These are phyloP conservation scores for Pythium utonaiense DNA, from an alignment of 352 stramenopile genomes.

Conservation along the genomic window DNA sequence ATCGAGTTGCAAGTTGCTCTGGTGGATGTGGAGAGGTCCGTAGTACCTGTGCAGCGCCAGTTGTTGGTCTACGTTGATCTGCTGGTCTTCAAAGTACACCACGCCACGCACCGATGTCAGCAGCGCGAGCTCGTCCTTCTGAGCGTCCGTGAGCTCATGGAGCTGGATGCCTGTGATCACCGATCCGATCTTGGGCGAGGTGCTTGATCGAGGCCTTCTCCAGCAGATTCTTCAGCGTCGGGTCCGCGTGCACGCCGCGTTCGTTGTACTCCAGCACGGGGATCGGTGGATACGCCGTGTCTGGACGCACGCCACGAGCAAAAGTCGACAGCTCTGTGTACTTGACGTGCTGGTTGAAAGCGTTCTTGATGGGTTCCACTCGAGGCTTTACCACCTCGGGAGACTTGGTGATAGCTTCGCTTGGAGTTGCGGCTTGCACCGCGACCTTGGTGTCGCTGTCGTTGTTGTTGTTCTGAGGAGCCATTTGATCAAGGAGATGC, in stretches of 20 bases:
- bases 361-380: slow-evolving; percentile 21
- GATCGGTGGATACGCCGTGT: slow-evolving; percentile 29
- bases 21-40: slow-evolving; percentile 31
- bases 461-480: background rate
- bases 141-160: slow-evolving; percentile 28
- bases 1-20: slow-evolving; percentile 22
- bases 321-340: slow-evolving; percentile 16
- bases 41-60: slow-evolving; percentile 27
- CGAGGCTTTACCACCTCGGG: background rate
- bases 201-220: slow-evolving; percentile 18
- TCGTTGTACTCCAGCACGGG: slow-evolving; percentile 28
- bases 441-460: background rate
- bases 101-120: slow-evolving; percentile 11
- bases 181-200: slow-evolving; percentile 25
- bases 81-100: slow-evolving; percentile 16
- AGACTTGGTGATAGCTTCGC: background rate
- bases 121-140: slow-evolving; percentile 24
- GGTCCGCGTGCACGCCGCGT: slow-evolving; percentile 28
- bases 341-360: slow-evolving; percentile 13
- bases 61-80: slow-evolving; percentile 25
- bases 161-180: slow-evolving; percentile 29
- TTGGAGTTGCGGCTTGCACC: too few species aligned
- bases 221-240: slow-evolving; percentile 33
- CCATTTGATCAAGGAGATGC: background rate
- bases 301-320: slow-evolving; percentile 24